A percentile compares a stretch with the other conserved stretches of the same genome.
Evolutionary conservation across 768 basidiomycete species (phyloP).

Genomic region (Suillus subalutaceus): DNA sequence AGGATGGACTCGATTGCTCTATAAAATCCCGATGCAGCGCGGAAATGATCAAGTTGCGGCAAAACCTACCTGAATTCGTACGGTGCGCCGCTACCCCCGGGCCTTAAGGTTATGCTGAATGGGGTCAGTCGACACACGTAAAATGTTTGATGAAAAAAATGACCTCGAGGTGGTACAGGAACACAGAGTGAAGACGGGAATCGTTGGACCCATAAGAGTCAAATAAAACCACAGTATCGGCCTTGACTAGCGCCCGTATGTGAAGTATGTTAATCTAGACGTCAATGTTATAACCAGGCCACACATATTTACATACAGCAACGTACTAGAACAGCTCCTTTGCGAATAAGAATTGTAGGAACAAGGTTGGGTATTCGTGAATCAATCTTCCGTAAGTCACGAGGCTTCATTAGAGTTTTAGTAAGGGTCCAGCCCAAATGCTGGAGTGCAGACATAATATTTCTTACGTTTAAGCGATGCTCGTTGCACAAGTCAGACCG

Average conservation of each 20-base stretch:
- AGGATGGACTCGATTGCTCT: constrained; percentile 94
- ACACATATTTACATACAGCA: constrained; percentile 2
- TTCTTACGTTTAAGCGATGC: constrained; percentile 82
- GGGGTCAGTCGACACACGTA: constrained; percentile 16
- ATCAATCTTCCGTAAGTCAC: constrained; percentile 97
- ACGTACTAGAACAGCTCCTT: constrained; percentile 83
- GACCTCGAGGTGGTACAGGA: constrained; percentile 87
- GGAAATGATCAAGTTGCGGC: constrained; percentile 20
- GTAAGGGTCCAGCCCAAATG: constrained; percentile 20
- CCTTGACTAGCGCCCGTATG: constrained; percentile 92
- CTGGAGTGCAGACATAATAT: constrained; percentile 17
- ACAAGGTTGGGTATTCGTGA: constrained; percentile 92
- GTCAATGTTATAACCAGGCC: constrained; percentile 15
- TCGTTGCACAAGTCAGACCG: constrained; percentile 87
- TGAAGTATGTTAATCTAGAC: constrained; percentile 88
- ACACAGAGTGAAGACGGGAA: constrained; percentile 83
- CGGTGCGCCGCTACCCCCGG: constrained; percentile 66
- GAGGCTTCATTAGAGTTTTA: constrained; percentile 58
- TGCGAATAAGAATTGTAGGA: constrained; percentile 89
- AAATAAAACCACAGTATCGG: constrained; percentile 88
- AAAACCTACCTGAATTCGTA: constrained; percentile 81
- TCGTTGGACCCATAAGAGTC: constrained; percentile 90
- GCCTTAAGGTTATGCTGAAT: constrained; percentile 80
- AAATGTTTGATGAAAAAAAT: constrained; percentile 17
- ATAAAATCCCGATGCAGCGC: constrained; percentile 21